Conservation (phyloP, 1,284 basidiomycete genomes). For the Ustilago trichophora region DNA sequence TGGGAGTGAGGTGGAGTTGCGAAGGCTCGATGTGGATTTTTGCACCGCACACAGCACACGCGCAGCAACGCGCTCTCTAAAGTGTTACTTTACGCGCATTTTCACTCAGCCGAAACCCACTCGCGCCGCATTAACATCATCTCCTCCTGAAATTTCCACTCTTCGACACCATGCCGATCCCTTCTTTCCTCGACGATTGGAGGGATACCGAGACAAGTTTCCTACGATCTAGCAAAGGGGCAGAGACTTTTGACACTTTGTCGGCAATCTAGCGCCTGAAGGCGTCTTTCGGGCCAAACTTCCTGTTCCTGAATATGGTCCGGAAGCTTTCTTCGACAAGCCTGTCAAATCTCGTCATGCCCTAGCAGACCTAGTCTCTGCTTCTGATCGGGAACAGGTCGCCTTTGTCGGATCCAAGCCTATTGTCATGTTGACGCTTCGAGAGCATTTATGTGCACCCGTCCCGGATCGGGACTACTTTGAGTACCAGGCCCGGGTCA, state of each 20-base stretch:
- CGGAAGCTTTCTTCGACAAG: no score
- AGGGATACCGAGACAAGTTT: not conserved
- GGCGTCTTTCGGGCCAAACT: not conserved
- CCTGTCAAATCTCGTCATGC: not conserved
- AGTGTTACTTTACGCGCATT: no score
- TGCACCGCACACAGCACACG: no score
- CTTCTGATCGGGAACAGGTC: not conserved
- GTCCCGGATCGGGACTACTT: no score
- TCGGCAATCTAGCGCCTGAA: not conserved
- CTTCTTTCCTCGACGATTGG: not conserved
- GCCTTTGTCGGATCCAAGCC: not conserved
- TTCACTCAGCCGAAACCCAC: not conserved
- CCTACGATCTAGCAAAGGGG: not conserved
- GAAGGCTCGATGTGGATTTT: no score
- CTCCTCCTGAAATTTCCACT: no score
- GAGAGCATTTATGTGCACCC: no score
- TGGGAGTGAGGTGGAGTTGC: no score
- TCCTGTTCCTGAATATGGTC: not conserved
- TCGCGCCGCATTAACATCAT: conserved; percentile 1
- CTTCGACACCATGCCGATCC: not conserved
- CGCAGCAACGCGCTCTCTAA: no score
- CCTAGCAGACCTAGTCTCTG: not conserved
- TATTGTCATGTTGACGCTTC: no score
- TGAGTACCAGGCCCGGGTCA: no score
- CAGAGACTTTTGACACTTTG: not conserved